Percentiles rank a stretch among this genome's conserved stretches.
Conservation (phyloP, 2,329 filamentous ascomycete genomes). For the Pyrenochaeta sp. region DNA sequence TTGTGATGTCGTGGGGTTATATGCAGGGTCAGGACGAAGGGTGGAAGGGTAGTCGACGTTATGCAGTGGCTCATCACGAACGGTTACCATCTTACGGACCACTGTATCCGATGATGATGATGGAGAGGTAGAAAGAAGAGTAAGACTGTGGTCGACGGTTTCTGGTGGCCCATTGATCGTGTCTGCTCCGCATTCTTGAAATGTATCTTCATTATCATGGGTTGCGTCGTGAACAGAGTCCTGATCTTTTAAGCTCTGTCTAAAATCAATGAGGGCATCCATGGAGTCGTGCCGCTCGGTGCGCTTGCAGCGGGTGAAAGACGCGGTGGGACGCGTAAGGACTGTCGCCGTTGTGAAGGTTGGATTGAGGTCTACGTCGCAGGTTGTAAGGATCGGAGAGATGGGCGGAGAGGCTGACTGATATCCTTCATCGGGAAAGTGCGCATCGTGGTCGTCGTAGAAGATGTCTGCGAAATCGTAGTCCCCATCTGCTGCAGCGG, state of each 20-base stretch:
- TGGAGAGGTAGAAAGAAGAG: not conserved
- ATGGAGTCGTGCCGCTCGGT: conserved; percentile 5
- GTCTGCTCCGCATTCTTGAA: not conserved
- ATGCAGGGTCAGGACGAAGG: not conserved
- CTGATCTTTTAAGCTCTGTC: not conserved
- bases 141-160: not conserved
- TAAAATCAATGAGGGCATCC: conserved; percentile 8
- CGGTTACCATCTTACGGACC: not conserved
- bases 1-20: not conserved
- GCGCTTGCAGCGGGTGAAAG: not conserved
- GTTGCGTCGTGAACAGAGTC: not conserved
- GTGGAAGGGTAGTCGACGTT: not conserved
- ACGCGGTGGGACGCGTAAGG: not conserved
- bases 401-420: conserved; percentile 11
- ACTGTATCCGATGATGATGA: not conserved
- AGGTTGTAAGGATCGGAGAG: not conserved
- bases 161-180: not conserved
- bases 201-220: not conserved
- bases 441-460: not conserved
- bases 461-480: conserved; percentile 4
- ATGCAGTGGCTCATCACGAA: conserved; percentile 1
- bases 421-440: conserved; percentile 15
- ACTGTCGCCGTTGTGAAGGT: not conserved
- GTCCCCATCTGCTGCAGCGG: not conserved
- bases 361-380: not conserved